Percentiles rank a stretch among this genome's conserved stretches.
Evolutionary conservation across 129 eudicot genomes (phyloP).

Genomic region (Heracleum sosnowskyi): DNA sequence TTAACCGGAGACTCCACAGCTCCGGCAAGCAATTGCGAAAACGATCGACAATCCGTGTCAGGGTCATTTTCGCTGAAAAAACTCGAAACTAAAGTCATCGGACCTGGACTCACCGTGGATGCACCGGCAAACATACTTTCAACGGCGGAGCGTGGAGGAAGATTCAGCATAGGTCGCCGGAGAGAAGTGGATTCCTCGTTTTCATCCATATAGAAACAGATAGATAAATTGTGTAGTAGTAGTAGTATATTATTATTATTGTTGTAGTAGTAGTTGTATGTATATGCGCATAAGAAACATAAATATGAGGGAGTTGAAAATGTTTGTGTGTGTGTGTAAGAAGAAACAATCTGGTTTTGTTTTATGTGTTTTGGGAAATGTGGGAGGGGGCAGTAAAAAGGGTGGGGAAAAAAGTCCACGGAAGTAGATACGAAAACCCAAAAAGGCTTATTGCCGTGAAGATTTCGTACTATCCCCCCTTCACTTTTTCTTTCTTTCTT

Average conservation of each 20-base stretch:
- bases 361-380: not conserved
- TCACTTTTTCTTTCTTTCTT: too few species aligned
- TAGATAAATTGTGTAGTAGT: not conserved
- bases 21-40: slow-evolving; percentile 88
- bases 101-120: slow-evolving; percentile 58
- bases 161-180: slow-evolving; percentile 47
- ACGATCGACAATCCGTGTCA: slow-evolving; percentile 64
- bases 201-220: slow-evolving; percentile 21
- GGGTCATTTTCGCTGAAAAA: slow-evolving; percentile 75
- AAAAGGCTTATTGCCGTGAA: not conserved
- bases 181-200: slow-evolving; percentile 25
- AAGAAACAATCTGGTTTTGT: not conserved
- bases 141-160: slow-evolving; percentile 51
- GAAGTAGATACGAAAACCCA: not conserved
- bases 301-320: not conserved
- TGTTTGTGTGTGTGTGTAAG: not conserved
- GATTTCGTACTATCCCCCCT: not conserved
- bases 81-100: slow-evolving; percentile 72
- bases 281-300: not conserved
- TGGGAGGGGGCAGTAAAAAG: not conserved
- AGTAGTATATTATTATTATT: not conserved
- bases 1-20: slow-evolving; percentile 43
- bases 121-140: slow-evolving; percentile 48
- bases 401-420: slow-evolving; percentile 5
- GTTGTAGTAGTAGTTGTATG: not conserved